phyloP scores from a whole-genome alignment of 2,329 filamentous ascomycete species.

The Colletotrichum orbiculare region DNA sequence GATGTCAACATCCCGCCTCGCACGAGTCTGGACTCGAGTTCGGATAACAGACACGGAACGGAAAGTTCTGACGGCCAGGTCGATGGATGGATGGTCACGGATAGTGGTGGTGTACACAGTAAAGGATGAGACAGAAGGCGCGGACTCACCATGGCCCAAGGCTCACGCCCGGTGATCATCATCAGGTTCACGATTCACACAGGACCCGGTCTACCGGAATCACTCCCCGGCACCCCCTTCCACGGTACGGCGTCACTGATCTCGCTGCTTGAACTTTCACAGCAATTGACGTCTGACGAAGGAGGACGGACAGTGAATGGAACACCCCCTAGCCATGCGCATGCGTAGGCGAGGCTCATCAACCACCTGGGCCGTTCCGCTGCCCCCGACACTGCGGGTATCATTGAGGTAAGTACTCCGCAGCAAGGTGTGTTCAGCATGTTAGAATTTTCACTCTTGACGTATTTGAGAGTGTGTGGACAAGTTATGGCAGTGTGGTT shows the following conservation, averaged over 20 bases:
- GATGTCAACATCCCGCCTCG: constrained; percentile 18
- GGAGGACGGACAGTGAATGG: neutral
- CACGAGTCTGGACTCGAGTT: neutral
- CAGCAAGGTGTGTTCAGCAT: constrained; percentile 13
- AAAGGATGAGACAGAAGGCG: constrained; percentile 18
- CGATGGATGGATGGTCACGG: too few relatives aligned
- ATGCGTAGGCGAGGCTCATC: constrained; percentile 2
- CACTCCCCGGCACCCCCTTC: neutral
- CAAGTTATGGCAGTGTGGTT: neutral
- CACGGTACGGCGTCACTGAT: constrained; percentile 14
- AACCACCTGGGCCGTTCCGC: constrained; percentile 25
- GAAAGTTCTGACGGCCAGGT: neutral
- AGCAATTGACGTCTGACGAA: constrained; percentile 15
- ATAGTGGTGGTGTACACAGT: neutral
- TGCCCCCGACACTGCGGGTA: constrained; percentile 26
- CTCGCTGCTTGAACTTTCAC: neutral
- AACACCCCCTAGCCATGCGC: neutral
- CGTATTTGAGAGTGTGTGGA: constrained; percentile 13
- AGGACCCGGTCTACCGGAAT: neutral
- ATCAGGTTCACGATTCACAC: too few relatives aligned
- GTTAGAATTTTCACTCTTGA: constrained; percentile 14
- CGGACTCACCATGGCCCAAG: constrained; percentile 12
- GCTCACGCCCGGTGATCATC: neutral
- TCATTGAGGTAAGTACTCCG: constrained; percentile 30
- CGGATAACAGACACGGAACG: neutral